Conservation (phyloP, 2,329 filamentous ascomycete species). For the Tolypocladium ophioglossoides region DNA sequence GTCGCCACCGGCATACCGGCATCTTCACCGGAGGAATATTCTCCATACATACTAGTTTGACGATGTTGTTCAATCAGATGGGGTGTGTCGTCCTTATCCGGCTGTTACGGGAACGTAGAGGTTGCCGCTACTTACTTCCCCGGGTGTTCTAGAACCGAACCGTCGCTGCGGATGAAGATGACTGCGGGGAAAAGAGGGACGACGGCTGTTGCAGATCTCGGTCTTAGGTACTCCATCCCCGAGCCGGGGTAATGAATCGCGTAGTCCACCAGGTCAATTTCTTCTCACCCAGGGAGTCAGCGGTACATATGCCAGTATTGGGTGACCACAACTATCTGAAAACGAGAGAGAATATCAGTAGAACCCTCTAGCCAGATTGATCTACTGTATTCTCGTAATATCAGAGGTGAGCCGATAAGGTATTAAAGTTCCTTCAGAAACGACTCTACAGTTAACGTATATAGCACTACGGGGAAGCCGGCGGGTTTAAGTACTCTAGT, state of each 20-base stretch:
- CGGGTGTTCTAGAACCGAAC: not conserved
- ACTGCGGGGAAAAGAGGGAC: not conserved
- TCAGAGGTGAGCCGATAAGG: too few relatives aligned
- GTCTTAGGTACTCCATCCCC: not conserved
- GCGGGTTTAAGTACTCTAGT: too few relatives aligned
- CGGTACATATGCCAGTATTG: too few relatives aligned
- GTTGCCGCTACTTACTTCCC: not conserved
- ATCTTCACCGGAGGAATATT: not conserved
- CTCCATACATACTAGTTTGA: not conserved
- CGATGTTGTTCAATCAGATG: not conserved
- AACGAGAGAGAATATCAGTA: too few relatives aligned
- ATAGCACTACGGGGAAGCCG: too few relatives aligned
- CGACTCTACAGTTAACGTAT: too few relatives aligned
- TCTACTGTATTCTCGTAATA: too few relatives aligned
- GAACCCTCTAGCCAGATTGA: too few relatives aligned
- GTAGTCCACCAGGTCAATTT: too few relatives aligned
- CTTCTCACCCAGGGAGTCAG: too few relatives aligned
- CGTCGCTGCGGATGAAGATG: not conserved
- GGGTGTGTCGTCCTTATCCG: not conserved
- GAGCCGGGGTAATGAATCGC: not conserved
- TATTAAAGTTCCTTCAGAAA: too few relatives aligned
- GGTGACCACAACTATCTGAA: too few relatives aligned
- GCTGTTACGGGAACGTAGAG: not conserved
- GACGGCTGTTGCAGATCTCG: not conserved
- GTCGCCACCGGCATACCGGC: not conserved